Evolutionary conservation across 1,139 yeast species (phyloP).

Genomic region (Candida sp.): DNA sequence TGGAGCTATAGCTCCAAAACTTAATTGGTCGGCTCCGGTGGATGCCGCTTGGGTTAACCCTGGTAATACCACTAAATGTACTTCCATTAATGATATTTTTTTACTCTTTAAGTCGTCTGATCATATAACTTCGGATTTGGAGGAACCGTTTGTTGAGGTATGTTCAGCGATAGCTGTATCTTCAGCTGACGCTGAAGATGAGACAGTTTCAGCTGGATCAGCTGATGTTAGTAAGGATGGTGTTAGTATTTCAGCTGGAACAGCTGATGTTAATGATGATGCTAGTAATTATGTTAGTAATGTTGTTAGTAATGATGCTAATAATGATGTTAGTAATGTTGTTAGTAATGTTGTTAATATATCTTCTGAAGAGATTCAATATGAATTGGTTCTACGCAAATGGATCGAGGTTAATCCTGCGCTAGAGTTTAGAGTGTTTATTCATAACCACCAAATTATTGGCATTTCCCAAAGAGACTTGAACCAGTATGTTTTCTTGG

Average conservation of each 20-base stretch:
- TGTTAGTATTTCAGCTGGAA: too few species aligned
- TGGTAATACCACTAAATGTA: slow-evolving; percentile 71
- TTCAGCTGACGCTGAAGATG: too few species aligned
- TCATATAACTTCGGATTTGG: slow-evolving; percentile 81
- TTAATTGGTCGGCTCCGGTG: slow-evolving; percentile 96
- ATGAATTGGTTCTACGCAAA: slow-evolving; percentile 71
- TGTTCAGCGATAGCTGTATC: too few species aligned
- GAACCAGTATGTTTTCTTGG: slow-evolving; percentile 73
- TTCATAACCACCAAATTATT: slow-evolving; percentile 55
- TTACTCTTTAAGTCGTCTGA: slow-evolving; percentile 81
- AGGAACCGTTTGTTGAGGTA: slow-evolving; percentile 61
- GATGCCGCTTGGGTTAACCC: slow-evolving; percentile 93
- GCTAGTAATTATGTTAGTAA: too few species aligned
- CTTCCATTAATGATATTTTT: slow-evolving; percentile 68
- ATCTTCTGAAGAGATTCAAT: too few species aligned
- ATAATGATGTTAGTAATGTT: too few species aligned
- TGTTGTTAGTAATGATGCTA: too few species aligned
- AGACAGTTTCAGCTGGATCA: too few species aligned
- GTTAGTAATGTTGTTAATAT: too few species aligned
- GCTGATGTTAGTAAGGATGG: too few species aligned
- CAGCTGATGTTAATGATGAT: too few species aligned
- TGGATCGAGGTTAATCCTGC: slow-evolving; percentile 88
- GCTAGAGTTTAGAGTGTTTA: slow-evolving; percentile 84
- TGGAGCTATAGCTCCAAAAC: slow-evolving; percentile 55
- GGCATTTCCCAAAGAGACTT: slow-evolving; percentile 86